phyloP scores from a whole-genome alignment of 345 rosid species.

The Eucalyptus leucophloia region DNA sequence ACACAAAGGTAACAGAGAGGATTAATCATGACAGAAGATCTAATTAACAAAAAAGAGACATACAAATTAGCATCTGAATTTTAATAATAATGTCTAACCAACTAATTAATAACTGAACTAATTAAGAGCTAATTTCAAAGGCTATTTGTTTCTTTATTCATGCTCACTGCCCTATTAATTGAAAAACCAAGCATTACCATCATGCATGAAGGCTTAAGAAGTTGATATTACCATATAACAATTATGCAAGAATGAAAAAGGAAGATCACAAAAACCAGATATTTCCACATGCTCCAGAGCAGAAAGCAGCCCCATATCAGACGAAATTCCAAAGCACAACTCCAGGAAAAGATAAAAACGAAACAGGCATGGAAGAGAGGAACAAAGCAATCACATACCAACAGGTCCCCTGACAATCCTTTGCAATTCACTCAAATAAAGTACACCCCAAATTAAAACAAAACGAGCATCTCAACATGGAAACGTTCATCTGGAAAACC shows the following conservation, averaged over 20 bases:
- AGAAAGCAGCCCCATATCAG: not conserved
- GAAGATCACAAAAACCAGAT: not conserved
- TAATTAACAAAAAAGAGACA: not conserved
- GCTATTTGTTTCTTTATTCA: not conserved
- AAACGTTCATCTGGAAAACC: not conserved
- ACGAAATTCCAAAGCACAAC: not conserved
- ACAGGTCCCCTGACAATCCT: not conserved
- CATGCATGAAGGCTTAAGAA: not conserved
- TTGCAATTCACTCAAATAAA: not conserved
- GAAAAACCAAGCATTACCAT: not conserved
- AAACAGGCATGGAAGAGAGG: not conserved
- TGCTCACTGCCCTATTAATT: not conserved
- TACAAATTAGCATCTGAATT: not conserved
- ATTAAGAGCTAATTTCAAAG: not conserved
- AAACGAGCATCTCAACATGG: not conserved
- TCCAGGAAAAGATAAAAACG: not conserved
- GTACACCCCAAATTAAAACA: not conserved
- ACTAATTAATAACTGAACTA: not conserved
- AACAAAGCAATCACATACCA: not conserved
- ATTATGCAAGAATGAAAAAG: not conserved
- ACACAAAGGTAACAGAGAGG: not conserved
- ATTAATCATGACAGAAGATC: not conserved
- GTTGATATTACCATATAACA: not conserved
- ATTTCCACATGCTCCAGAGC: not conserved
- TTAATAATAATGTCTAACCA: not conserved